phyloP scores from a whole-genome alignment of 345 rosid species.

The Kernera saxatilis region DNA sequence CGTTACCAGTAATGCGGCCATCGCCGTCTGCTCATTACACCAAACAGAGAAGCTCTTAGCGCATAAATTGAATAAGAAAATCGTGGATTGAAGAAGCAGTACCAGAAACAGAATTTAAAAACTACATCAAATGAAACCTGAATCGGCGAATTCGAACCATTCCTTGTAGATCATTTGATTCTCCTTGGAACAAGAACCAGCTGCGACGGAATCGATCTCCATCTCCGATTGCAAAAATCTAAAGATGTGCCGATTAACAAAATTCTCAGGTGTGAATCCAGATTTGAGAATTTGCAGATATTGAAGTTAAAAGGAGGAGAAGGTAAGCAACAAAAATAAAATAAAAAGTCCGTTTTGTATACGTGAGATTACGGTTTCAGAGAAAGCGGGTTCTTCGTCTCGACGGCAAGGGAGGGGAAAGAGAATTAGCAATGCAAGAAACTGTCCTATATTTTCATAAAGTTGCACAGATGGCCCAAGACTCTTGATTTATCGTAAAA shows the following conservation, averaged over 20 bases:
- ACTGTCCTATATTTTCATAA: background rate
- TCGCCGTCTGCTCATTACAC: constrained; percentile 53
- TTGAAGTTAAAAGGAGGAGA: background rate
- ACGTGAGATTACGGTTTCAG: constrained; percentile 26
- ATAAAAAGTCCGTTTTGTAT: background rate
- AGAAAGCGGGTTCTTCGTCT: constrained; percentile 27
- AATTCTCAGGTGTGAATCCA: constrained; percentile 15
- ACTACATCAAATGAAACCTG: constrained; percentile 39
- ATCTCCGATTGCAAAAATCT: constrained; percentile 28
- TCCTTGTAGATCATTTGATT: constrained; percentile 69
- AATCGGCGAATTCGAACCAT: constrained; percentile 83
- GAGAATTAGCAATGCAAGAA: constrained; percentile 2
- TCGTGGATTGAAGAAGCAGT: background rate
- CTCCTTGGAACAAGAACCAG: constrained; percentile 75
- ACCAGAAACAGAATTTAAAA: background rate
- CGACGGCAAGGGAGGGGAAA: constrained; percentile 11
- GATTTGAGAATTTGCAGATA: constrained; percentile 7
- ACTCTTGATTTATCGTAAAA: background rate
- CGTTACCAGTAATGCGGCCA: constrained; percentile 84
- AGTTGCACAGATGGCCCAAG: background rate
- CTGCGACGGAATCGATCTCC: constrained; percentile 65
- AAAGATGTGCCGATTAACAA: background rate
- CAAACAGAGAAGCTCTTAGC: constrained; percentile 10
- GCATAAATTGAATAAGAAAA: background rate
- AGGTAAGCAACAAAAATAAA: background rate